Percentiles rank a stretch among this genome's conserved stretches.
Evolutionary conservation across 371 early-diverging fungal species (phyloP).

Genomic region (Homolaphlyctis polyrhiza): DNA sequence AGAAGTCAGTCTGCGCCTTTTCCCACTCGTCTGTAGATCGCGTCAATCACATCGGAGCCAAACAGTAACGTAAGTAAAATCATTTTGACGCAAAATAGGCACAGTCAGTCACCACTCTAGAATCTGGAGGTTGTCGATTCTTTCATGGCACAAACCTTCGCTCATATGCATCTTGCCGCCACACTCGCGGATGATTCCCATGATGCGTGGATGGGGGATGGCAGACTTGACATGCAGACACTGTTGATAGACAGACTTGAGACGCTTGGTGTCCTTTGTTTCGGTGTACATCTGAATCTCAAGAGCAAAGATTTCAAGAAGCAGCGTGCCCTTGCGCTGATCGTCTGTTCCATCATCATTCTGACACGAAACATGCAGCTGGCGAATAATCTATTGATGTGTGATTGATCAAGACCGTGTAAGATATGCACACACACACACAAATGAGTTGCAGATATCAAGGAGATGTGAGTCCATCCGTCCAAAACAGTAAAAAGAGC

Average conservation of each 20-base stretch:
- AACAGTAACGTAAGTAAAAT: conserved; percentile 1
- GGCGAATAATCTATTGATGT: conserved; percentile 57
- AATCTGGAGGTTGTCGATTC: conserved; percentile 2
- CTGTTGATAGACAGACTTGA: conserved; percentile 84
- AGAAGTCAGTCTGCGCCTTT: conserved; percentile 87
- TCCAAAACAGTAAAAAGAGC: no score
- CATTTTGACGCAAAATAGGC: not conserved
- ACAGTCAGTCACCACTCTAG: not conserved
- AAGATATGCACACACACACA: no score
- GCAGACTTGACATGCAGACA: conserved; percentile 85
- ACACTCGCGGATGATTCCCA: conserved; percentile 95
- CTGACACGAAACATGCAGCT: conserved; percentile 70
- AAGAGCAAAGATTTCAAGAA: conserved; percentile 84
- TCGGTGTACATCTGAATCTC: conserved; percentile 93
- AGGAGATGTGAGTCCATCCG: not conserved
- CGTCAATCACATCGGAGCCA: not conserved
- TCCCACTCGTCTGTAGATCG: conserved; percentile 74
- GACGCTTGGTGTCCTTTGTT: conserved; percentile 78
- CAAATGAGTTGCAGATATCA: not conserved
- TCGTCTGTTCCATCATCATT: conserved; percentile 80
- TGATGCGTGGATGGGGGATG: conserved; percentile 92
- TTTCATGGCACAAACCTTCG: conserved; percentile 56
- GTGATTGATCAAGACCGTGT: not conserved
- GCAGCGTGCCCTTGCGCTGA: conserved; percentile 84
- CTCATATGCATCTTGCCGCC: conserved; percentile 97